Evolutionary conservation across 805 yeast species (phyloP).

Genomic region (Suhomyces tanzawaensis): DNA sequence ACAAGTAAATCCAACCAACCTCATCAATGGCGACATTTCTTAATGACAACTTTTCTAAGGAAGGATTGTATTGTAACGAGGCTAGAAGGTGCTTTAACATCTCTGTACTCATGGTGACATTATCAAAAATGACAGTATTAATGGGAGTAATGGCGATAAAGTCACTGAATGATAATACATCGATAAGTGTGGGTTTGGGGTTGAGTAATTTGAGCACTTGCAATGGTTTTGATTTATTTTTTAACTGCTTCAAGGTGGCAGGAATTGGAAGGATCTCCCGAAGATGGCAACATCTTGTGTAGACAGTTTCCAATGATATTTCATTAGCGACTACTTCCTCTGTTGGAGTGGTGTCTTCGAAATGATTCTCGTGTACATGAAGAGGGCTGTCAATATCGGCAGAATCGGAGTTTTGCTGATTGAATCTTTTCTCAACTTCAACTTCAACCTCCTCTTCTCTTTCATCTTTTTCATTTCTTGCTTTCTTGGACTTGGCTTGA

Average conservation of each 20-base stretch:
- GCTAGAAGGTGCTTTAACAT: slow-evolving; percentile 52
- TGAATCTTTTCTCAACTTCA: not conserved
- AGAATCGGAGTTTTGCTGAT: slow-evolving; percentile 9
- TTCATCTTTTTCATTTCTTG: slow-evolving; percentile 9
- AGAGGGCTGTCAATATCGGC: slow-evolving; percentile 71
- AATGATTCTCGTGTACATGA: slow-evolving; percentile 55
- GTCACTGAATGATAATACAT: slow-evolving; percentile 55
- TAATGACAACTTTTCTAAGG: slow-evolving; percentile 51
- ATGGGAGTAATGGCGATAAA: slow-evolving; percentile 56
- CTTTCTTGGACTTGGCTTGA: slow-evolving; percentile 34
- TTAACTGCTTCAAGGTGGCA: slow-evolving; percentile 52
- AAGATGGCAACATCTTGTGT: slow-evolving; percentile 49
- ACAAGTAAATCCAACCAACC: slow-evolving; percentile 50
- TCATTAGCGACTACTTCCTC: slow-evolving; percentile 14
- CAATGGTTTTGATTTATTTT: slow-evolving; percentile 48
- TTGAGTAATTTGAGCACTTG: slow-evolving; percentile 55
- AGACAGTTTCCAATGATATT: slow-evolving; percentile 47
- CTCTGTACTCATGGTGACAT: slow-evolving; percentile 52
- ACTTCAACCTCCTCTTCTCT: slow-evolving; percentile 22
- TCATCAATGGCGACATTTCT: slow-evolving; percentile 55
- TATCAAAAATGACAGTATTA: slow-evolving; percentile 54
- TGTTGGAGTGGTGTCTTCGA: slow-evolving; percentile 28
- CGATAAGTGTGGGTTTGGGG: slow-evolving; percentile 58
- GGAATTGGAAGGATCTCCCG: slow-evolving; percentile 51
- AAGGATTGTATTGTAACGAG: slow-evolving; percentile 41